phyloP scores from a whole-genome alignment of 2,329 filamentous ascomycete genomes.

The Akanthomyces muscarius region DNA sequence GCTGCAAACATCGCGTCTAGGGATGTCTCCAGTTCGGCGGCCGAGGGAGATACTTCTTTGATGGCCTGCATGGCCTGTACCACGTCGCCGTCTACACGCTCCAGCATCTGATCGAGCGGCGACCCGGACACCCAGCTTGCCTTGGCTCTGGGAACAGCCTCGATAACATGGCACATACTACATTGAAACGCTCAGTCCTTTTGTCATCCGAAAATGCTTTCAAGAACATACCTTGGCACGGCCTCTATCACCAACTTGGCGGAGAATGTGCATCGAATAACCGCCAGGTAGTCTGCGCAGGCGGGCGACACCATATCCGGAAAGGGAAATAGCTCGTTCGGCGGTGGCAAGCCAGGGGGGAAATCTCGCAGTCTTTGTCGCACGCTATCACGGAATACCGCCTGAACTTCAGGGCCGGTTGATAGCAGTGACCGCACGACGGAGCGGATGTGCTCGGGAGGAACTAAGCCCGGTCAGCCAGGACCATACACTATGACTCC shows the following conservation, averaged over 20 bases:
- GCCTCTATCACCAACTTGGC: conserved; percentile 31
- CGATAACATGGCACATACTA: neutral
- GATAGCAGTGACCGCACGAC: conserved; percentile 32
- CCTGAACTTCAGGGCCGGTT: conserved; percentile 28
- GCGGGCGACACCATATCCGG: conserved; percentile 23
- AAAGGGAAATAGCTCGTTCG: conserved; percentile 25
- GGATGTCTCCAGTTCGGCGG: conserved; percentile 20
- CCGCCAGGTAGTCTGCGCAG: conserved; percentile 28
- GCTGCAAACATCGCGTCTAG: conserved; percentile 21
- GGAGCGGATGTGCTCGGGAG: conserved; percentile 31
- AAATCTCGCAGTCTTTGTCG: conserved; percentile 27
- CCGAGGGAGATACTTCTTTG: conserved; percentile 29
- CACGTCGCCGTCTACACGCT: conserved; percentile 31
- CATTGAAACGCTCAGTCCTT: too few relatives aligned
- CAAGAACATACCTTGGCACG: conserved; percentile 26
- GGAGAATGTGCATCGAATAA: conserved; percentile 35
- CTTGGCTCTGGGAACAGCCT: neutral
- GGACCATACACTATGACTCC: neutral
- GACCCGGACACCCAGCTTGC: conserved; percentile 15
- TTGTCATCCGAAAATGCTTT: too few relatives aligned
- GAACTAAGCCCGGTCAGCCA: conserved; percentile 23
- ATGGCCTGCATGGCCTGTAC: conserved; percentile 36
- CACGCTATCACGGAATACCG: conserved; percentile 32
- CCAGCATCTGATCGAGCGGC: conserved; percentile 20
- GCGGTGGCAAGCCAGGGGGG: conserved; percentile 21